Evolutionary conservation across 2,329 filamentous ascomycete genomes (phyloP).

Genomic region (Tolypocladium capitatum): DNA sequence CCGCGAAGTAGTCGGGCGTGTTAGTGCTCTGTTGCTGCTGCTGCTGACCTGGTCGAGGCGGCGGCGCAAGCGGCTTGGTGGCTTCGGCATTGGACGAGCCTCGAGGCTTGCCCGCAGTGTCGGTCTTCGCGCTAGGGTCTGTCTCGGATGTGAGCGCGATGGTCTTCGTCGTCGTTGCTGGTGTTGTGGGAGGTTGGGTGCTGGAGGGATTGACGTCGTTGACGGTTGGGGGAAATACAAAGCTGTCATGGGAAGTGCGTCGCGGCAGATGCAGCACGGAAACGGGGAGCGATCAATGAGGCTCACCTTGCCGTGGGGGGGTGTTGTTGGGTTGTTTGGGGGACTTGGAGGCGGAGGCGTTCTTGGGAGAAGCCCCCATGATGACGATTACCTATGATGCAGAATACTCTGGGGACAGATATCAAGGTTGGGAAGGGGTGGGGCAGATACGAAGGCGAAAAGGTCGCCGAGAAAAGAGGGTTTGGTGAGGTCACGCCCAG

Average conservation of each 20-base stretch:
- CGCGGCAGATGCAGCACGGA: conserved; percentile 3
- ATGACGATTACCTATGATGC: conserved; percentile 36
- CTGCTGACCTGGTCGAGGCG: conserved; percentile 48
- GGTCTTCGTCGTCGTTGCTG: not conserved
- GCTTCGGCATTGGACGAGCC: conserved; percentile 40
- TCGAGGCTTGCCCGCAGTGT: conserved; percentile 34
- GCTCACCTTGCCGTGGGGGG: conserved; percentile 31
- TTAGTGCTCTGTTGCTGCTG: conserved; percentile 26
- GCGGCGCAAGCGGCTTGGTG: conserved; percentile 55
- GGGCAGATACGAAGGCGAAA: conserved; percentile 7
- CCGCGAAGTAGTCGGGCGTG: conserved; percentile 58
- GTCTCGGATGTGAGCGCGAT: conserved; percentile 5
- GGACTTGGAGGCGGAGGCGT: conserved; percentile 31
- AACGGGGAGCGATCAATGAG: conserved; percentile 8
- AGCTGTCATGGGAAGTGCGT: conserved; percentile 5
- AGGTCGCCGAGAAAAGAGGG: conserved; percentile 12
- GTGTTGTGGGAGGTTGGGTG: not conserved
- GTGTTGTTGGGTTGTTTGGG: conserved; percentile 31
- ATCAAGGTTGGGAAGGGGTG: conserved; percentile 14
- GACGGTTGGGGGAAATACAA: conserved; percentile 6
- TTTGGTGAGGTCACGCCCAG: conserved; percentile 27
- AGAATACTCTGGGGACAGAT: conserved; percentile 21
- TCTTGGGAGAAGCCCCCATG: conserved; percentile 32
- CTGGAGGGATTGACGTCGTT: conserved; percentile 1
- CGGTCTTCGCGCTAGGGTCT: conserved; percentile 36